A percentile compares a stretch with the other conserved stretches of the same genome.
phyloP scores from a whole-genome alignment of 441 rosid genomes.

The Pelargonium cotyledonis region DNA sequence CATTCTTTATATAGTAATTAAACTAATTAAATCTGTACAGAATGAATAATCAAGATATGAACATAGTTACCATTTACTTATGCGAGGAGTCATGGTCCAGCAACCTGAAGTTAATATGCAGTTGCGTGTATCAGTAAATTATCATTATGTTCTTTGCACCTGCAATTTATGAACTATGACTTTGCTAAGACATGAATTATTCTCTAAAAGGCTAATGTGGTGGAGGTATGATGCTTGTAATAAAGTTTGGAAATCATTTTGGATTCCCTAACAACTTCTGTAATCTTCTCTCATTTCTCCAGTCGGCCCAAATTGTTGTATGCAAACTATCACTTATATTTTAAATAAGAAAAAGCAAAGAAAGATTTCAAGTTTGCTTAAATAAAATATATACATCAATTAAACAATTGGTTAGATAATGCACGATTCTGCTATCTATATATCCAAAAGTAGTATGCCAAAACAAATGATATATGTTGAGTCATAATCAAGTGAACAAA shows the following conservation, averaged over 20 bases:
- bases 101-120: constrained; percentile 45
- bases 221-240: background rate
- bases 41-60: background rate
- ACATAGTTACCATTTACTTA: constrained; percentile 44
- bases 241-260: too few relatives aligned
- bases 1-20: background rate
- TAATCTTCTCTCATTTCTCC: too few relatives aligned
- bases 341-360: background rate
- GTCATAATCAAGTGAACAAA: constrained; percentile 44
- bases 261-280: too few relatives aligned
- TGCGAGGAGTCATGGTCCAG: constrained; percentile 48
- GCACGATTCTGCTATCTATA: background rate
- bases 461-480: background rate
- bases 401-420: background rate
- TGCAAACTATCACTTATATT: background rate
- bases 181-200: too few relatives aligned
- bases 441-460: background rate
- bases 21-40: background rate
- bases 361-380: background rate
- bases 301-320: background rate
- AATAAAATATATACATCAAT: background rate
- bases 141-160: background rate
- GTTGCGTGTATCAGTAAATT: background rate
- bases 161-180: too few relatives aligned
- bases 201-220: background rate